phyloP scores from a whole-genome alignment of 352 stramenopile species.

The Globisporangium perplexum region DNA sequence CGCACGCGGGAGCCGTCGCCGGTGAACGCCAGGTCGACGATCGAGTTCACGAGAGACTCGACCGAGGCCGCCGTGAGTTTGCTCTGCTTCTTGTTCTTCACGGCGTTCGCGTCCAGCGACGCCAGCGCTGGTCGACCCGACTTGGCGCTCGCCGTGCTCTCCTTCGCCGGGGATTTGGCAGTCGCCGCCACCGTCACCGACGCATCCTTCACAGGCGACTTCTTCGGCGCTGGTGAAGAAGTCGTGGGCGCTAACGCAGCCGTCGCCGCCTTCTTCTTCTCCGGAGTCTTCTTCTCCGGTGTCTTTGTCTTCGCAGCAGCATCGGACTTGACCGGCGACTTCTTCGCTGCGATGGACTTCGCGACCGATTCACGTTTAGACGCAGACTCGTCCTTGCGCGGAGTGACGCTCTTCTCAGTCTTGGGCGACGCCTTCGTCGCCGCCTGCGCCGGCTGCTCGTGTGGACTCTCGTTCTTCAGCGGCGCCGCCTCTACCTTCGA shows the following conservation, averaged over 20 bases:
- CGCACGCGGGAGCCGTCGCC: conserved; percentile 37
- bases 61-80: conserved; percentile 22
- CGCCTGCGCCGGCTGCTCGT: background rate
- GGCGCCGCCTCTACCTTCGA: background rate
- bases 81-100: conserved; percentile 13
- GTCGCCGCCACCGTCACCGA: conserved; percentile 4
- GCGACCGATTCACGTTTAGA: conserved; percentile 2
- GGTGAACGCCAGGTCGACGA: conserved; percentile 35
- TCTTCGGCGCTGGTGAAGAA: conserved; percentile 1
- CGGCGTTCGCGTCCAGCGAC: conserved; percentile 12
- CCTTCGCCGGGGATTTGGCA: background rate
- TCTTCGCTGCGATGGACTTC: conserved; percentile 5
- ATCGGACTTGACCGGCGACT: conserved; percentile 4
- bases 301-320: conserved; percentile 4
- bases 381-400: conserved; percentile 1
- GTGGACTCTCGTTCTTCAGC: conserved; percentile 5
- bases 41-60: conserved; percentile 33
- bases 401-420: background rate
- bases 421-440: conserved; percentile 12
- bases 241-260: too few relatives aligned
- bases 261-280: conserved; percentile 8
- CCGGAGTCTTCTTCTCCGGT: conserved; percentile 11
- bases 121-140: conserved; percentile 12
- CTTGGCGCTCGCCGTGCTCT: conserved; percentile 7
- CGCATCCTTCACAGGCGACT: conserved; percentile 2